Conservation (phyloP, 495 filamentous ascomycete species). For the Xylaria grammica region DNA sequence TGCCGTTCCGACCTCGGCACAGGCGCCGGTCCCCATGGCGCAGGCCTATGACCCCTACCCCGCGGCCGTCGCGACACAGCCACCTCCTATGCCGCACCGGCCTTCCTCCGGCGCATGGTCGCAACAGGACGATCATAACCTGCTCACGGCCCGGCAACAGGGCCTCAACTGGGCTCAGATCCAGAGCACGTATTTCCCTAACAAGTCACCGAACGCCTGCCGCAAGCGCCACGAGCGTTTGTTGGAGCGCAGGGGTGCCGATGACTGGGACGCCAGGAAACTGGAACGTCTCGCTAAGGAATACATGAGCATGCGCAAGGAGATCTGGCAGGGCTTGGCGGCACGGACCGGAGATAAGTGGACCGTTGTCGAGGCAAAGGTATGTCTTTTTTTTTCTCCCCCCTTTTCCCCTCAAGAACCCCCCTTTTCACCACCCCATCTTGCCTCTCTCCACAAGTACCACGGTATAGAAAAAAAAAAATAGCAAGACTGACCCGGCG, state of each 20-base stretch:
- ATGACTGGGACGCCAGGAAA: constrained; percentile 72
- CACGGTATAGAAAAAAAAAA: constrained; percentile 5
- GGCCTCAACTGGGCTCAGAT: constrained; percentile 77
- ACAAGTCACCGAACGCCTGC: constrained; percentile 78
- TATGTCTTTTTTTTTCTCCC: constrained; percentile 42
- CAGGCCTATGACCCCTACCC: constrained; percentile 47
- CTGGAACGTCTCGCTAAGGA: constrained; percentile 68
- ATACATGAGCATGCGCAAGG: constrained; percentile 70
- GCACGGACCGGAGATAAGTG: constrained; percentile 69
- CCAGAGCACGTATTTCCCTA: constrained; percentile 68
- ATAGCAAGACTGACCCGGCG: background rate
- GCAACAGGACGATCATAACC: constrained; percentile 64
- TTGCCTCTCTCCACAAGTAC: background rate
- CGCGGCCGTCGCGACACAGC: constrained; percentile 38
- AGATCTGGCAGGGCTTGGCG: constrained; percentile 73
- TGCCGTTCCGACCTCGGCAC: constrained; percentile 30
- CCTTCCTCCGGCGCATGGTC: constrained; percentile 66
- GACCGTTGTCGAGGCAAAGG: constrained; percentile 72
- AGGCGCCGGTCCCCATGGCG: constrained; percentile 34
- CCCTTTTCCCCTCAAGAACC: background rate
- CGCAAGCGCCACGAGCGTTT: constrained; percentile 78
- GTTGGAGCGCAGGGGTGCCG: constrained; percentile 67
- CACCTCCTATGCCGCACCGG: constrained; percentile 48
- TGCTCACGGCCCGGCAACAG: constrained; percentile 65
- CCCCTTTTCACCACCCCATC: constrained; percentile 2